Conservation (phyloP, 805 yeast genomes). For the Zygosaccharomyces bisporus region DNA sequence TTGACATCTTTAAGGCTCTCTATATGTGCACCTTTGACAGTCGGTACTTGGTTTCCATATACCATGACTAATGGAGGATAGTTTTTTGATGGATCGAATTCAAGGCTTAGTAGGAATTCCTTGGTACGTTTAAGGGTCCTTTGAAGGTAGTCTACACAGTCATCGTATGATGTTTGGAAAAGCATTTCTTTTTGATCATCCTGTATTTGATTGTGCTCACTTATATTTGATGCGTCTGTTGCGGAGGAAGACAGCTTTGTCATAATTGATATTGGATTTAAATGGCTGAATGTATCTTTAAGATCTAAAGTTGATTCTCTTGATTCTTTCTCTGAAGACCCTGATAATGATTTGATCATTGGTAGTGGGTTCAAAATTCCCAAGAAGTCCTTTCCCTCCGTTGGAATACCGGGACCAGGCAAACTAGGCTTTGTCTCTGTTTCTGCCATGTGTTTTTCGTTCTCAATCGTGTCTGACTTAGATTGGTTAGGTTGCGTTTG, state of each 20-base stretch:
- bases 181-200: constrained; percentile 7
- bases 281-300: constrained; percentile 4
- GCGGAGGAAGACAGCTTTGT: constrained; percentile 10
- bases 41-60: constrained; percentile 78
- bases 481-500: not conserved
- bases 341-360: constrained; percentile 14
- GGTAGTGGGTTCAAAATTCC: constrained; percentile 17
- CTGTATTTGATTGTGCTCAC: constrained; percentile 8
- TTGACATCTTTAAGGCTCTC: constrained; percentile 56
- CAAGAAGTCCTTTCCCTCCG: constrained; percentile 14
- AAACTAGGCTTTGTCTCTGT: constrained; percentile 7
- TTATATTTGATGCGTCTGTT: constrained; percentile 10
- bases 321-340: not conserved
- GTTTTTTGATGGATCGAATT: constrained; percentile 46
- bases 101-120: constrained; percentile 52
- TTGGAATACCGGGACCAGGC: constrained; percentile 16
- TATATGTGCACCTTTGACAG: constrained; percentile 77
- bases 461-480: constrained; percentile 5
- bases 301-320: not conserved
- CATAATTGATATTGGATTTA: constrained; percentile 11
- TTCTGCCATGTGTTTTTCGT: constrained; percentile 12
- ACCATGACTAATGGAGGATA: constrained; percentile 86
- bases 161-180: constrained; percentile 40
- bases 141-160: constrained; percentile 59
- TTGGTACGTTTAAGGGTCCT: constrained; percentile 60